Base-by-base conservation (phyloP, 2,329 filamentous ascomycete genomes). In the Clonostachys solani region DNA sequence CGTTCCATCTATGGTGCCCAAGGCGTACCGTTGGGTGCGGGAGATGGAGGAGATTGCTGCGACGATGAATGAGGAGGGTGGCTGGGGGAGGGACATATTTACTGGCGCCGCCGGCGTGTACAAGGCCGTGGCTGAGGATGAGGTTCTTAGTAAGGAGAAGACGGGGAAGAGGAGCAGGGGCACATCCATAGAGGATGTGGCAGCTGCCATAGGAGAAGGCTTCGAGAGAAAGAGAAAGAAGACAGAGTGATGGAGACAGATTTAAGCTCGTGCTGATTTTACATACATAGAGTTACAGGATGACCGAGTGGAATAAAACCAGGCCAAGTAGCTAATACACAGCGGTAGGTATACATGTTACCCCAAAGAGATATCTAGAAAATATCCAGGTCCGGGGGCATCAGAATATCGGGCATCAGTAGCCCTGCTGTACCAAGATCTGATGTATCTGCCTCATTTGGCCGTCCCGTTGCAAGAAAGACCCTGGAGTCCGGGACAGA, bases 1-100 rank as follows among this genome's bases (percentile, higher is more conserved):
- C 3, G 67, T 88, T 9, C 68, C 77, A 5, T 68, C 63, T 13
- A 87, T 90, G 77, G 75, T 85, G 19, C 80, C 82, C 8, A 92
- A 91, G 66, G 87, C 87, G 16, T 90, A 90, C 61, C 72, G 87
- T 12, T 92, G 87, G 86, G 83, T 89, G 0, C 71, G 75, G 34
- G 87, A 91, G 70, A 90, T 92, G 87, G 76, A 83, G 55, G 82
- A 91, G 71, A 89, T 92, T 58, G 80, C 78, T 5, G 68, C 75
- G 48, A 87, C 84, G 5, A 84, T 89, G 60, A 66, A 66, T 7
- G 75, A 79, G 40, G 83, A 86, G 46, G 85, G 82, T 1, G 84
- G 84, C 0, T 88, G 86, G 60, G 64, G 64, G 5, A 63, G 63
- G 12, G 66, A 70, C 19, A 63, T 85, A 23, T 88, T 88, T 54